Base-by-base conservation (phyloP, 257 asterid species). In the Mitragyna speciosa region DNA sequence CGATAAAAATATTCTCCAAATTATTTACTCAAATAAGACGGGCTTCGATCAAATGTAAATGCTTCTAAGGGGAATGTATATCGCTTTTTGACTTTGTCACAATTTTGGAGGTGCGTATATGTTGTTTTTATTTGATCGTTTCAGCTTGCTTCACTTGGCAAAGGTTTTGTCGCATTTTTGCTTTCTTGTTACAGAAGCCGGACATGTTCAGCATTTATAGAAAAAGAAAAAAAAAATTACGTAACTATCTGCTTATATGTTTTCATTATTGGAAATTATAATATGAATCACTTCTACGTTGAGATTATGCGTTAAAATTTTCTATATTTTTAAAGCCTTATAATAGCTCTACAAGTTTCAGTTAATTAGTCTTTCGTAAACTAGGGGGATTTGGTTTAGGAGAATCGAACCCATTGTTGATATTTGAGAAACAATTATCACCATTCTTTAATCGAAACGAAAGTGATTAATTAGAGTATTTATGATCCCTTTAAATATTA, bases 1-100 rank as follows among this genome's bases (percentile, higher is more conserved):
- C 3, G 41, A 4, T 36, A 36, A 36, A 36, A 36, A 36, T 36
- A 36, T 36, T 36, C 41, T 36, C 41, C 41, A 36, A 36, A 36
- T 36, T 36, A 36, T 36, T 36, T 36, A 36, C 41, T 36, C 3
- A 36, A 36, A 36, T 2, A 36, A 36, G 41, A 36, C 4, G 41
- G 41, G 41, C 3, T 36, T 36, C 41, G 10, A 69, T 20, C 73
- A 39, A 10, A 8, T 39, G 51, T 39, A 39, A 17, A 39, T 39
- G 73, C 73, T 16, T 17, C 71, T 15, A 68, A 33, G 72, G 72
- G 72, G 72, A 68, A 5, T 68, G 72, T 19, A 68, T 68, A 17
- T 36, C 71, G 10, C 24, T 66, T 66, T 66, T 66, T 17, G 45
- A 66, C 31, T 66, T 20, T 14, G 31, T 14, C n/a, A 17, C 71